phyloP scores from a whole-genome alignment of 495 filamentous ascomycete species.

The Penicillium diatomitis region DNA sequence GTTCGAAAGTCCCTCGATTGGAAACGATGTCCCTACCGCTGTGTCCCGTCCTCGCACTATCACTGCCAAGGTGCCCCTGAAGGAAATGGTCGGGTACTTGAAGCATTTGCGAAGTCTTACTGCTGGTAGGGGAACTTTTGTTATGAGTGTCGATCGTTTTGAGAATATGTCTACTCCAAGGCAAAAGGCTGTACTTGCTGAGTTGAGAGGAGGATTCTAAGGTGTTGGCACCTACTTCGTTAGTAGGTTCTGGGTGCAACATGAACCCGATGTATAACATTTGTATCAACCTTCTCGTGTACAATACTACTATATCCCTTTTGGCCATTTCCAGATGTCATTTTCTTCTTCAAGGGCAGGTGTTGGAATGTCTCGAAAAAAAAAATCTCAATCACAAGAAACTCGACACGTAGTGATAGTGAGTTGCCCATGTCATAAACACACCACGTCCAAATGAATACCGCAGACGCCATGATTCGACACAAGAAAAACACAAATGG shows the following conservation, averaged over 20 bases:
- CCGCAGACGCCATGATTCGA: too few relatives aligned
- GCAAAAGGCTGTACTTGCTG: constrained; percentile 47
- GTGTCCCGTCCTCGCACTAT: constrained; percentile 49
- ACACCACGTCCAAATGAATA: too few relatives aligned
- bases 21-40: constrained; percentile 12
- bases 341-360: too few relatives aligned
- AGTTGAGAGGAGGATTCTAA: constrained; percentile 34
- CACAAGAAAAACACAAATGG: too few relatives aligned
- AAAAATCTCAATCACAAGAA: too few relatives aligned
- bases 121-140: constrained; percentile 80
- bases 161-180: constrained; percentile 68
- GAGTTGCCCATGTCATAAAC: too few relatives aligned
- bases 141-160: constrained; percentile 86
- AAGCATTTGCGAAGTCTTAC: constrained; percentile 84
- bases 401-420: too few relatives aligned
- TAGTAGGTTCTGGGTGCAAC: background rate
- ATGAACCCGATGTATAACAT: too few relatives aligned
- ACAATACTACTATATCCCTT: too few relatives aligned
- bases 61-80: constrained; percentile 76
- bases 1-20: constrained; percentile 47
- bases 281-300: too few relatives aligned
- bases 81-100: constrained; percentile 96
- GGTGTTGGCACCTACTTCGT: background rate
- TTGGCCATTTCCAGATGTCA: too few relatives aligned
- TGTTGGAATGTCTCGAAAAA: too few relatives aligned